Evolutionary conservation across 2,329 filamentous ascomycete species (phyloP).

Genomic region (Trichoderma atroviride): DNA sequence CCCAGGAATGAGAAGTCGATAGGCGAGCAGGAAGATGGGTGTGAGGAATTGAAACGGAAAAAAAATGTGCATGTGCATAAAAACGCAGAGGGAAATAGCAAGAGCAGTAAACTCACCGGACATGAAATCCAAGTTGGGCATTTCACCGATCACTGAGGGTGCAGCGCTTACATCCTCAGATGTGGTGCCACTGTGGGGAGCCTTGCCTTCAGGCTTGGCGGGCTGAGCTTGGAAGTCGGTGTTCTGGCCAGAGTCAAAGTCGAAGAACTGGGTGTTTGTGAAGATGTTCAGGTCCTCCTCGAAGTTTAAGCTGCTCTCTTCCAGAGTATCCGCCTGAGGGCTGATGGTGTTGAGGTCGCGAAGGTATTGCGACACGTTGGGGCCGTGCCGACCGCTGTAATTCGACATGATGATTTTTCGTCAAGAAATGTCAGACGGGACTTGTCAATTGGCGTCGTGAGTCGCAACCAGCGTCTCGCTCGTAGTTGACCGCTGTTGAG

Average conservation of each 20-base stretch:
- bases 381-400: constrained; percentile 75
- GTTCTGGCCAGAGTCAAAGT: constrained; percentile 70
- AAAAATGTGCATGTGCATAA: neutral
- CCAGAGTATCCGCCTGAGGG: constrained; percentile 54
- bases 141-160: constrained; percentile 49
- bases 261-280: constrained; percentile 81
- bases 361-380: constrained; percentile 89
- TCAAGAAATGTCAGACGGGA: neutral
- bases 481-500: neutral
- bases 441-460: neutral
- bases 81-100: constrained; percentile 24
- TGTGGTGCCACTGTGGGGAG: constrained; percentile 38
- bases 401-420: constrained; percentile 60
- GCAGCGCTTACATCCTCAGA: constrained; percentile 46
- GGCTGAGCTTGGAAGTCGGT: constrained; percentile 58
- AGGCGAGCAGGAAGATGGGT: neutral
- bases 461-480: neutral
- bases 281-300: constrained; percentile 77
- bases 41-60: neutral
- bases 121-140: constrained; percentile 54
- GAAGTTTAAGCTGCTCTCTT: constrained; percentile 53
- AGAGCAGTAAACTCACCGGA: constrained; percentile 46
- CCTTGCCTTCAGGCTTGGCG: constrained; percentile 47
- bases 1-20: constrained; percentile 2
- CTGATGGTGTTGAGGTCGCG: constrained; percentile 79